phyloP scores from a whole-genome alignment of 306 rosid genomes.

The Vachellia collinsii region DNA sequence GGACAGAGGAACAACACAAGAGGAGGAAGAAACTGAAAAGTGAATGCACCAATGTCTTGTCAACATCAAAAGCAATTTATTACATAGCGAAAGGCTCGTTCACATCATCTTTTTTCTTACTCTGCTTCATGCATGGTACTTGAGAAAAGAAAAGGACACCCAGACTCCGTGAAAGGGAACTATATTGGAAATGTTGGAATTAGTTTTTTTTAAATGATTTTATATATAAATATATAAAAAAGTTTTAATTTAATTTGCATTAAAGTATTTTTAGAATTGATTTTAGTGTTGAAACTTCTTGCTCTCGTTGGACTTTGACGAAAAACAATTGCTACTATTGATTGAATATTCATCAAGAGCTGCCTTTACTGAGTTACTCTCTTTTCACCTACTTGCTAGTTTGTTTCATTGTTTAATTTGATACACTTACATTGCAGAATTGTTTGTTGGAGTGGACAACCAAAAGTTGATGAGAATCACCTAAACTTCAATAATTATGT shows the following conservation, averaged over 20 bases:
- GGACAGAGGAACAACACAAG: not conserved
- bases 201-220: too few relatives aligned
- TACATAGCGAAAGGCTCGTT: not conserved
- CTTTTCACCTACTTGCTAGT: not conserved
- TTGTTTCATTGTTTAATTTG: not conserved
- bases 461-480: too few relatives aligned
- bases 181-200: too few relatives aligned
- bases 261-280: too few relatives aligned
- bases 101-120: not conserved
- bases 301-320: not conserved
- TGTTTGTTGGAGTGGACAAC: too few relatives aligned
- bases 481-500: too few relatives aligned
- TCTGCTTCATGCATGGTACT: not conserved
- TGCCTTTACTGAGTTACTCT: not conserved
- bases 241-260: too few relatives aligned
- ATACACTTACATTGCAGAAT: too few relatives aligned
- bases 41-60: not conserved
- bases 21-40: not conserved
- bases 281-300: too few relatives aligned
- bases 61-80: not conserved
- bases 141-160: not conserved
- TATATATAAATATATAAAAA: too few relatives aligned
- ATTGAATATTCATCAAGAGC: not conserved
- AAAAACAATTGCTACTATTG: not conserved
- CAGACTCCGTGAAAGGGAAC: not conserved